Evolutionary conservation across 805 yeast genomes (phyloP), one percentile per base, ranked within the genome.

Genomic region (Zygoascus ofunaensis): DNA sequence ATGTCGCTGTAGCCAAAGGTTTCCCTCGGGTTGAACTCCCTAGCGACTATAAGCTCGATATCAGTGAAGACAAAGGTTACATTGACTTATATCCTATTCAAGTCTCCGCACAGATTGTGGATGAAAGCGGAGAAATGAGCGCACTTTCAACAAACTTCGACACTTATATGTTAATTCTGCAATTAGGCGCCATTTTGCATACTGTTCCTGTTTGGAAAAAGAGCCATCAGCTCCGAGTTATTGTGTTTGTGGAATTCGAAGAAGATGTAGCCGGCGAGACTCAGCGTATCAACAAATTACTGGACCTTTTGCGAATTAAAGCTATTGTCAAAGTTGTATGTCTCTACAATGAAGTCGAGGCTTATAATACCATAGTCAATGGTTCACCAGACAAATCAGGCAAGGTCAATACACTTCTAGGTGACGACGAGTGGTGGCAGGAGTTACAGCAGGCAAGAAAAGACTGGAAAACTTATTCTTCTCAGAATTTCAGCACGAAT

Each of bases 1-100:
- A 94, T 43, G 87, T 92, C 26, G 97, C 96, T 0, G 80, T 92
- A 42, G 96, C 97, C 0, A 86, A 84, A 42, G 96, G 95, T 2
- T 92, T 92, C 54, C 73, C 77, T 14, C 58, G 69, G 4, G 58
- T 90, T 45, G 68, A 73, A 8, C 64, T 87, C n/a, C 97, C 97
- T 0, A 38, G 52, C 34, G 42, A 55, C 48, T 12, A 35, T 20
- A 32, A 26, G 8, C 36, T 43, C 23, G 55, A 53, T 44, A 47
- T 42, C 40, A 65, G 61, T 2, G 60, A 62, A 15, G 52, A 59
- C 5, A 54, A 49, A 8, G 71, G 73, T 50, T 81, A 68, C 52
- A 87, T 92, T 55, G 99, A 92, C 60, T 65, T 92, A 33, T 92
- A 94, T 61, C 98, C 99, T 0, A 89, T 92, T 52, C 98, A 92